Base-by-base conservation (phyloP, 495 filamentous ascomycete species). In the Penicillium simplicissimum region DNA sequence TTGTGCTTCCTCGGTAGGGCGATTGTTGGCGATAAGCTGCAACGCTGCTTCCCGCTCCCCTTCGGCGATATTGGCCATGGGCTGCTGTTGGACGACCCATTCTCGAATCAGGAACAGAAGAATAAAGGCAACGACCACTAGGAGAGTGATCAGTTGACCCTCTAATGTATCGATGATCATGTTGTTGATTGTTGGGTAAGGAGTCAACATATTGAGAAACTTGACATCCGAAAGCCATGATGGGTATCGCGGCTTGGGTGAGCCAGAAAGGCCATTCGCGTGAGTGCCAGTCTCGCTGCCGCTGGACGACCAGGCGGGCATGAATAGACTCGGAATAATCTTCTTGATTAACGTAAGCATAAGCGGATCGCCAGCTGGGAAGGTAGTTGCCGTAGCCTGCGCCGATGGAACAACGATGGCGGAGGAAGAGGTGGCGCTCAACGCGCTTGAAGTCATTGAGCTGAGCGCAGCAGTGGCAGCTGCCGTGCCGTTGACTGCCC, bases 11-110 rank as follows among this genome's bases (percentile, higher is more conserved):
- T 73, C 68, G 45, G 73, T 67, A 6, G 61, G 59, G 8, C 67
- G 72, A 47, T 77, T 72, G 35, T 80, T 78, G 4, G 75, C 79
- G 28, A 78, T 79, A 35, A 81, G 60, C 36, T 71, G 59, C 60
- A 77, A 47, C 51, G 79, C 70, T 40, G 77, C 70, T 59, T 83
- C 74, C 31, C 79, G 65, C 67, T 85, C 75, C 67, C 84, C 75
- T 74, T 87, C 70, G 19, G 74, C 79, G 48, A 86, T 76, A 58
- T 86, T 84, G 36, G 83, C 80, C 61, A 90, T 89, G 10, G 93
- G 93, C 69, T 97, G 96, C 70, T 98, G 95, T 68, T 98, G 94
- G 7, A 98, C 92, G 40, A 99, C 95, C 86, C 96, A 99, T 75
- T 99, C 95, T 17, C 95, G 82, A 53, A 99, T 97, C 17, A 99